Evolutionary conservation across 1,284 basidiomycete species (phyloP), one percentile per base, ranked within the genome.

Genomic region (Spongispora temasekensis): DNA sequence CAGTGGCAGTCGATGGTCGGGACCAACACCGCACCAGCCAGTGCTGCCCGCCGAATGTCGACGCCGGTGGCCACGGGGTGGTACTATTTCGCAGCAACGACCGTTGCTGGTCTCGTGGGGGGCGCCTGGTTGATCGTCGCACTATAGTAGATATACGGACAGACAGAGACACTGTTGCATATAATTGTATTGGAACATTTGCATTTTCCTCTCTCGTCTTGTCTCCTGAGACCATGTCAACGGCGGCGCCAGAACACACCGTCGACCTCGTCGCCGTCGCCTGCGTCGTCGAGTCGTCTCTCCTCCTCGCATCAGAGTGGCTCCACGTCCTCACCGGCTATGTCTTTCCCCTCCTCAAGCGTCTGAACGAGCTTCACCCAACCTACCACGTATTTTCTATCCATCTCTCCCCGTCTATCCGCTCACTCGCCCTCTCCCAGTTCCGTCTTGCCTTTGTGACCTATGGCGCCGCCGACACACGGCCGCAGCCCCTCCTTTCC

Each of bases 281-380:
- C 1, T 81, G 85, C 59, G 81, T 91, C 55, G 76, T 88, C 53
- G 89, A 91, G 58, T 82, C 87, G 3, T 90, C 89, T 9, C 71
- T 85, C 3, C 65, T 78, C 1, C 75, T 91, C 5, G 79, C 79
- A 6, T 64, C 74, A 2, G 83, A 87, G 68, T 91, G 88, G 88
- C 63, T 65, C 0, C 70, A 69, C 7, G 64, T 87, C 28, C 65
- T 86, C 40, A 46, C 60, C 6, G 78, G 81, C 5, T 91, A 89
- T 69, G 68, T 87, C 23, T 68, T 69, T 2, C 80, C 77, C 4
- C 77, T 90, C 60, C 68, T 90, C 50, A 78, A 78, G 56, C 83
- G 87, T 28, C 67, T 89, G 31, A 67, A 65, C 32, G 85, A 88
- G 50, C 59, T 76, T 0, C 75, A 83, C 64, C 66, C 73, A 7